phyloP scores from a whole-genome alignment of 352 stramenopile species.

The Globisporangium okanoganense region DNA sequence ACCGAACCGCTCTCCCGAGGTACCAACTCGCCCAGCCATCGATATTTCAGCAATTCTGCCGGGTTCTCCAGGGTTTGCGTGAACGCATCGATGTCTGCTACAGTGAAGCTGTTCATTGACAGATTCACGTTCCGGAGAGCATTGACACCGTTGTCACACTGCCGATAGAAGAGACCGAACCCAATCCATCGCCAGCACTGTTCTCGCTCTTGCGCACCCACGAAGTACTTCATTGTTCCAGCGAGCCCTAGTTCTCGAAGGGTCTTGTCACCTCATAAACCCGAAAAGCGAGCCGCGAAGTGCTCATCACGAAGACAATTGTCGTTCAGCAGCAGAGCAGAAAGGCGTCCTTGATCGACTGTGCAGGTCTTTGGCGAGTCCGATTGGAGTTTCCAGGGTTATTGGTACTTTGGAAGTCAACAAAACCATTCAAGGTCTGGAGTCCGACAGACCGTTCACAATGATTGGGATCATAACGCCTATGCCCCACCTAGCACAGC shows the following conservation, averaged over 20 bases:
- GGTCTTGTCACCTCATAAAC: background rate
- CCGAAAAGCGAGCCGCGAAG: background rate
- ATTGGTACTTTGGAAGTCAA: too few relatives aligned
- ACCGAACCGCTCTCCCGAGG: too few relatives aligned
- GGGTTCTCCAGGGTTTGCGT: background rate
- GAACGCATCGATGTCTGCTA: background rate
- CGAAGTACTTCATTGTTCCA: background rate
- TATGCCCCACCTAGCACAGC: too few relatives aligned
- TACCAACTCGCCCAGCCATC: too few relatives aligned
- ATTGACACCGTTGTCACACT: too few relatives aligned
- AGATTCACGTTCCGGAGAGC: too few relatives aligned
- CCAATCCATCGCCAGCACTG: slow-evolving; percentile 1
- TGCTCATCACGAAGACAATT: background rate
- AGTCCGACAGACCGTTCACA: too few relatives aligned
- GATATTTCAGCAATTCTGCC: background rate
- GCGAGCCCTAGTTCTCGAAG: background rate
- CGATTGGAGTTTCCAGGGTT: too few relatives aligned
- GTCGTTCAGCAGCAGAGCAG: background rate
- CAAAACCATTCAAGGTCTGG: too few relatives aligned
- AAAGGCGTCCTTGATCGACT: too few relatives aligned
- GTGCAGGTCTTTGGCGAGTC: too few relatives aligned
- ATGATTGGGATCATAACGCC: too few relatives aligned
- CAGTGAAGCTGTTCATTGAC: background rate
- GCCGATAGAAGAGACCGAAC: background rate
- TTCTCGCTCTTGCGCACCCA: background rate